Conservation (phyloP, 148 eudicot species). For the Amaranthus palmeri region DNA sequence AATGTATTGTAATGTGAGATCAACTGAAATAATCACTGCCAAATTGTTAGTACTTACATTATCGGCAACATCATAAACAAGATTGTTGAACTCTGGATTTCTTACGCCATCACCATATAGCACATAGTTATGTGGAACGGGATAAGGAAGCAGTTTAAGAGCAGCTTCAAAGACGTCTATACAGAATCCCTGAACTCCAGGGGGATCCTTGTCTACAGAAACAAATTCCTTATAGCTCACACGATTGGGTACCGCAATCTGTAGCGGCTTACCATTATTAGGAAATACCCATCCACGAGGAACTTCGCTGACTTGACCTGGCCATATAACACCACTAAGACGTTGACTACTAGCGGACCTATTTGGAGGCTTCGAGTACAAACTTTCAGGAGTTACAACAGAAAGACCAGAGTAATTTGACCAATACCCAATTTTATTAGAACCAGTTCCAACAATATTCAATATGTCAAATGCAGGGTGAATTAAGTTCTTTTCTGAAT, state of each 20-base stretch:
- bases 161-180: constrained; percentile 96
- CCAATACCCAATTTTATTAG: constrained; percentile 72
- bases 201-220: constrained; percentile 46
- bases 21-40: background rate
- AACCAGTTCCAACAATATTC: constrained; percentile 69
- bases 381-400: constrained; percentile 55
- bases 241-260: constrained; percentile 72
- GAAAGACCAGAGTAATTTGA: constrained; percentile 75
- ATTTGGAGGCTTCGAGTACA: constrained; percentile 46
- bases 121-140: constrained; percentile 63
- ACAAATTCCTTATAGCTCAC: constrained; percentile 56
- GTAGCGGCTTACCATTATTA: constrained; percentile 71
- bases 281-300: constrained; percentile 98
- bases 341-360: constrained; percentile 37
- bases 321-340: constrained; percentile 73
- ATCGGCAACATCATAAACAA: constrained; percentile 54
- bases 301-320: constrained; percentile 54
- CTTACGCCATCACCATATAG: constrained; percentile 64
- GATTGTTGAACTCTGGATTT: constrained; percentile 51
- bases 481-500: constrained; percentile 51
- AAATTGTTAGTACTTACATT: constrained; percentile 44
- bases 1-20: background rate
- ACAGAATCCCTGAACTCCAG: constrained; percentile 75
- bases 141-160: constrained; percentile 62
- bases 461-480: constrained; percentile 61